Evolutionary conservation across 148 eudicot genomes (phyloP), one percentile per base, ranked within the genome.

Genomic region (Arctostaphylos glauca): DNA sequence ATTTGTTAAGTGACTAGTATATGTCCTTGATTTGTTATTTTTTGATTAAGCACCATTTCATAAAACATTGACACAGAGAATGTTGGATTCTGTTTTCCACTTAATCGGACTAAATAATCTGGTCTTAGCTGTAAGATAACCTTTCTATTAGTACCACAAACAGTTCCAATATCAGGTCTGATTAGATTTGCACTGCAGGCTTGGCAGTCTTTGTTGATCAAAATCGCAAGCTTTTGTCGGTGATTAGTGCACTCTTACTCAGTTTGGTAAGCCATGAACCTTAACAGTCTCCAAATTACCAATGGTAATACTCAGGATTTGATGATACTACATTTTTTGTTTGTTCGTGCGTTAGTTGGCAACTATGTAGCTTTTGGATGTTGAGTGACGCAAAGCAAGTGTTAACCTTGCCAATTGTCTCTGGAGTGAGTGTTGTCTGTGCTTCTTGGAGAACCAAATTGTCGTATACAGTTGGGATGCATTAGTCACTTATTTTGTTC

Each of bases 181-280:
- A 64, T 78, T 83, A 23, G 70, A 38, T 6, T 18, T 64, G 18
- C 49, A 81, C 78, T 86, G 81, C 89, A 96, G 99, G 98, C 48
- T 76, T 94, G 83, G 95, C 92, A 18, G 88, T 85, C 31, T 89
- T 92, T 87, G 88, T 88, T 82, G 99, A 96, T 88, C 82, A 83
- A 75, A 93, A 96, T 78, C 91, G 91, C 87, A 92, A 93, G 87
- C 89, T 92, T 90, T 86, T 94, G 85, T 91, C 98, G 16, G 77
- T 90, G 81, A 84, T 91, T 82, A 94, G 88, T 89, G 97, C 96
- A 38, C 74, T 96, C 80, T 84, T 95, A 25, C 95, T 95, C 60
- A 79, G 94, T 87, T 84, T 91, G 80, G 98, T 95, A 91, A 90
- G 97, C 52, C 82, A 38, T 58, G 62, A 82, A 81, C 56, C 50